These are phyloP conservation scores for Schizophyllum amplum DNA, from an alignment of 1,284 basidiomycete species.

Conservation along the genomic window DNA sequence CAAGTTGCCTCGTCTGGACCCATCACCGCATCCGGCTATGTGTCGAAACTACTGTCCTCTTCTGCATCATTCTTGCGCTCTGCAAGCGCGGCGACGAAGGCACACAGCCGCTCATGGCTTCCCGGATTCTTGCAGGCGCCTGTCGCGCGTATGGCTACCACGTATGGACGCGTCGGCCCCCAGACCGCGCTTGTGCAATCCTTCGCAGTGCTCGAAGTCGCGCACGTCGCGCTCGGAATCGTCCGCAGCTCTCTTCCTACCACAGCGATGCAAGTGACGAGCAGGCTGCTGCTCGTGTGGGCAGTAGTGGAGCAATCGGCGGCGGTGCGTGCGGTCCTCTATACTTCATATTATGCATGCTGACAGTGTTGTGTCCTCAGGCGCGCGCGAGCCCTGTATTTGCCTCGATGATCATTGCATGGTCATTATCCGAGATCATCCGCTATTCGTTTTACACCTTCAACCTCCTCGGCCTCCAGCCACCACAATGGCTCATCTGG, in stretches of 20 bases:
- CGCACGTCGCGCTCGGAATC: conserved; percentile 76
- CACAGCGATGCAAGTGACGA: conserved; percentile 81
- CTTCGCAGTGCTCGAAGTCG: conserved; percentile 72
- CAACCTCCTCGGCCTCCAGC: conserved; percentile 49
- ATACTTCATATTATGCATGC: background rate
- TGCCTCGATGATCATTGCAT: conserved; percentile 89
- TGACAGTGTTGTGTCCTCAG: conserved; percentile 26
- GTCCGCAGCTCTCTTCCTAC: conserved; percentile 84
- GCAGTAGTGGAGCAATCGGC: conserved; percentile 62
- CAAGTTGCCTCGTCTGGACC: background rate
- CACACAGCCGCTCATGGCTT: conserved; percentile 21
- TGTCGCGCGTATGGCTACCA: conserved; percentile 38
- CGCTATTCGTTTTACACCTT: conserved; percentile 89
- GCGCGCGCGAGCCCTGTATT: conserved; percentile 75
- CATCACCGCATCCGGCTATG: conserved; percentile 17
- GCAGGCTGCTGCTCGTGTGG: conserved; percentile 86
- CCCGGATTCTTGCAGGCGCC: conserved; percentile 27
- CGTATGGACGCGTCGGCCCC: conserved; percentile 51
- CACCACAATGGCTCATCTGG: conserved; percentile 41
- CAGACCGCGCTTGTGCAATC: conserved; percentile 74
- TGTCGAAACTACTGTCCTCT: conserved; percentile 24
- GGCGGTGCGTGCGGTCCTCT: conserved; percentile 29
- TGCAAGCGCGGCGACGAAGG: conserved; percentile 19
- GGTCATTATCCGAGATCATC: conserved; percentile 88
- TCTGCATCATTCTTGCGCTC: conserved; percentile 19